Conservation (phyloP, 345 rosid species). For the Alliaria petiolata region DNA sequence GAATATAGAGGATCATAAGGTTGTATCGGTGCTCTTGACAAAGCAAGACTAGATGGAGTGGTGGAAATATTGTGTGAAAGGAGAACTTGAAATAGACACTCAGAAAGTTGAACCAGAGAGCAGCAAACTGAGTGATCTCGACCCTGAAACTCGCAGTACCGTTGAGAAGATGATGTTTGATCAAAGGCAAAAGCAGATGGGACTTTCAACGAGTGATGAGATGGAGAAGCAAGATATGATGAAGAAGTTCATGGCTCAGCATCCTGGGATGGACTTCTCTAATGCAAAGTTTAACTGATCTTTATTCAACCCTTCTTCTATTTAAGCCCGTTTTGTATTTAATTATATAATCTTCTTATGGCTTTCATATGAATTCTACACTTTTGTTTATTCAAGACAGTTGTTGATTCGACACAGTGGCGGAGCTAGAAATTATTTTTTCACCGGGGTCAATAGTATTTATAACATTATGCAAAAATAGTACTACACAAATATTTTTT, state of each 20-base stretch:
- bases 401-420: too few relatives aligned
- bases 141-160: slow-evolving; percentile 65
- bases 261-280: slow-evolving; percentile 27
- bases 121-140: slow-evolving; percentile 78
- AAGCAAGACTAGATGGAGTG: slow-evolving; percentile 87
- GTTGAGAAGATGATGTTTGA: slow-evolving; percentile 58
- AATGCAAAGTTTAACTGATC: slow-evolving; percentile 19
- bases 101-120: slow-evolving; percentile 91
- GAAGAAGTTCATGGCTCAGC: slow-evolving; percentile 72
- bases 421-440: too few relatives aligned
- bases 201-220: slow-evolving; percentile 83
- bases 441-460: too few relatives aligned
- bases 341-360: background rate
- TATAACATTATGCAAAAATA: too few relatives aligned
- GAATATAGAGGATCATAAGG: slow-evolving; percentile 55
- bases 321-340: background rate
- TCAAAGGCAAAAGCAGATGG: slow-evolving; percentile 63
- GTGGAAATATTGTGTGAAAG: slow-evolving; percentile 64
- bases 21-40: slow-evolving; percentile 53
- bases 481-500: too few relatives aligned
- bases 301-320: background rate
- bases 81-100: slow-evolving; percentile 43
- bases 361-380: background rate
- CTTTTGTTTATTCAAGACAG: background rate
- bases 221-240: slow-evolving; percentile 72